Conservation (phyloP, 2,329 filamentous ascomycete genomes). For the Monilinia laxa region DNA sequence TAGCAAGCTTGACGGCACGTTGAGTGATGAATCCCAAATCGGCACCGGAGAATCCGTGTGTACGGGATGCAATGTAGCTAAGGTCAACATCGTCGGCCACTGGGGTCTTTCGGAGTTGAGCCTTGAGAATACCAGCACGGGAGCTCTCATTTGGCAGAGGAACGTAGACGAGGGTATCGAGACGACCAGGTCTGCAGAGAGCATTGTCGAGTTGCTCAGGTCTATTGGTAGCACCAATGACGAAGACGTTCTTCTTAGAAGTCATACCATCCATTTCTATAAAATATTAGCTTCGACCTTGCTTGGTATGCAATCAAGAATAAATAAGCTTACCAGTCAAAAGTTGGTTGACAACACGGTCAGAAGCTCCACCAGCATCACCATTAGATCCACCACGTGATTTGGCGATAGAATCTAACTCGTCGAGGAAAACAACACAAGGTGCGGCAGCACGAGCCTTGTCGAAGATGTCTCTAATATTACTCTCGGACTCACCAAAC, state of each 20-base stretch:
- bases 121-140: conserved; percentile 85
- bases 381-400: conserved; percentile 95
- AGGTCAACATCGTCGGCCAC: conserved; percentile 85
- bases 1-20: conserved; percentile 97
- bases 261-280: conserved; percentile 99
- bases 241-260: conserved; percentile 99
- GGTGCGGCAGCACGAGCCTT: conserved; percentile 97
- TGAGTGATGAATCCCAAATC: conserved; percentile 99
- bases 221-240: conserved; percentile 97
- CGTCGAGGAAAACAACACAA: conserved; percentile 98
- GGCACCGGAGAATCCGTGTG: conserved; percentile 98
- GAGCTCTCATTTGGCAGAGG: conserved; percentile 90
- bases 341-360: conserved; percentile 99
- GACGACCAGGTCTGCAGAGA: conserved; percentile 95
- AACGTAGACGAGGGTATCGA: conserved; percentile 97
- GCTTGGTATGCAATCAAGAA: not conserved
- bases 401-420: conserved; percentile 98
- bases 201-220: conserved; percentile 98
- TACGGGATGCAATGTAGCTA: conserved; percentile 90
- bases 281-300: conserved; percentile 45
- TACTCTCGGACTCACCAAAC: conserved; percentile 99
- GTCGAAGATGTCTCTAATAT: conserved; percentile 99
- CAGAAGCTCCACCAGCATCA: conserved; percentile 95
- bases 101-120: conserved; percentile 97
- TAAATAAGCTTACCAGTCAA: conserved; percentile 69